Base-by-base conservation (phyloP, 192 early-diverging fungal genomes). In the Physocladia obscura region DNA sequence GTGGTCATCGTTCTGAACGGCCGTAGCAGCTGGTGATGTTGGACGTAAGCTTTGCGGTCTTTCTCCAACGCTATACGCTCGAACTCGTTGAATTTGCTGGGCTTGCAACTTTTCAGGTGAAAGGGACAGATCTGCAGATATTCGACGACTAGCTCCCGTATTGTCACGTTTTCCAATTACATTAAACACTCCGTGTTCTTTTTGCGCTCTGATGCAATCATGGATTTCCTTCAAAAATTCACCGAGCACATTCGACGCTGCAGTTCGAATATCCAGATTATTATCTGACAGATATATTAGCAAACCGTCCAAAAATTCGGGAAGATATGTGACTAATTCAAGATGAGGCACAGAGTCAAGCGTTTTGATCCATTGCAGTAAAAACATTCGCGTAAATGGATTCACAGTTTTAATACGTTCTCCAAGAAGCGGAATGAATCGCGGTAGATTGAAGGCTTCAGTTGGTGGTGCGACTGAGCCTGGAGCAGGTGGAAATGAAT, bases 301-400 rank as follows among this genome's bases (percentile, higher is more conserved):
- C 26, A 98, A 79, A 0, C 95, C 95, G 72, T 96, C 94, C 34
- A 99, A 79, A 70, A 98, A 99, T 70, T 93, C 91, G 1, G 96
- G 98, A 4, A 99, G 71, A 71, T 91, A 94, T 1, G 86, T 85
- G 15, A 98, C 89, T 31, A 99, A 76, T 62, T 98, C 98, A 24
- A 99, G 81, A 34, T 95, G 96, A 0, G 96, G 98, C 21, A 98
- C 90, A 0, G 93, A 91, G 69, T 97, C 92, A 37, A 99, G 75
- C 0, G 96, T 89, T 6, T 84, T 82, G 40, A 99, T 92, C 84
- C 98, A 99, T 49, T 94, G 91, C 4, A 99, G 92, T 3, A 99
- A 82, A 71, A 93, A 99, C 44, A 92, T 89, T 5, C 98, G 85
- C 8, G 94, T 91, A 56, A 86, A 89, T 2, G 96, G 91, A 74